These are phyloP conservation scores for Kitagawia praeruptora DNA, from an alignment of 129 eudicot species.

Conservation along the genomic window DNA sequence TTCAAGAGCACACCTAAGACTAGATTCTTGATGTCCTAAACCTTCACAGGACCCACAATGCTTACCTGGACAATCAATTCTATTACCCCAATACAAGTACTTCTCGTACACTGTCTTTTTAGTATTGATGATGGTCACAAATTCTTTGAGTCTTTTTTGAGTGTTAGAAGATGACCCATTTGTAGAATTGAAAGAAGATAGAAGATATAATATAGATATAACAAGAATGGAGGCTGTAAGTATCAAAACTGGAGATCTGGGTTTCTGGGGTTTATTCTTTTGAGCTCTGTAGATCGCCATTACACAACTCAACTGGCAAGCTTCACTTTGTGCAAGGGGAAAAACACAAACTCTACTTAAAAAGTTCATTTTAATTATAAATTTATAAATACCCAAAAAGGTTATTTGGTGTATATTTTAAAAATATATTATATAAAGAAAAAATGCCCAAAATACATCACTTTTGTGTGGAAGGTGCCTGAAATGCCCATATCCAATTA, in stretches of 20 bases:
- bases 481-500: too few relatives aligned
- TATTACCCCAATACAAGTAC: constrained; percentile 76
- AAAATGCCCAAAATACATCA: too few relatives aligned
- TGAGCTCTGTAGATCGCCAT: constrained; percentile 76
- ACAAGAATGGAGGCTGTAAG: constrained; percentile 33
- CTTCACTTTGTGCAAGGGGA: background rate
- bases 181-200: constrained; percentile 42
- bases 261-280: constrained; percentile 43
- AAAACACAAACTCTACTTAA: too few relatives aligned
- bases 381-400: too few relatives aligned
- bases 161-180: constrained; percentile 32
- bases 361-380: too few relatives aligned
- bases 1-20: constrained; percentile 98
- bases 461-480: too few relatives aligned
- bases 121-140: background rate
- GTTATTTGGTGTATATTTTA: too few relatives aligned
- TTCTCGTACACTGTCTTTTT: constrained; percentile 24
- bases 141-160: constrained; percentile 3
- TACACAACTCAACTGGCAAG: background rate
- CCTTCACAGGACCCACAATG: constrained; percentile 90
- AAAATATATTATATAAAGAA: too few relatives aligned
- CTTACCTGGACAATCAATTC: constrained; percentile 94
- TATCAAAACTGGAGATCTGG: constrained; percentile 60
- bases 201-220: constrained; percentile 52
- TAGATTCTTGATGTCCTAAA: constrained; percentile 94